These are phyloP conservation scores for Gyrodon lividus DNA, from an alignment of 768 basidiomycete species.

Conservation along the genomic window DNA sequence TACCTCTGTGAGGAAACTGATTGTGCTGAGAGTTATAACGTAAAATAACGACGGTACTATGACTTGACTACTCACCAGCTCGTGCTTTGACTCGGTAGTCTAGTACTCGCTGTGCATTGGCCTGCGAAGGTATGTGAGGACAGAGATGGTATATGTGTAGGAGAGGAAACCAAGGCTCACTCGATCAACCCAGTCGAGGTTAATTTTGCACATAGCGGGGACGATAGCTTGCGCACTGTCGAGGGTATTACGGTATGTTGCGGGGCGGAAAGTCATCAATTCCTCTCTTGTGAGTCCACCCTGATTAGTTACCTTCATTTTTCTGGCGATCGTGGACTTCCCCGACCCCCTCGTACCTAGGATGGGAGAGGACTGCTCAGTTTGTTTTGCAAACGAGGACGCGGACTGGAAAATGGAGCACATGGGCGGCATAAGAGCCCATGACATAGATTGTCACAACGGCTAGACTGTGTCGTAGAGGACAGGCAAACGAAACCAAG, in stretches of 20 bases:
- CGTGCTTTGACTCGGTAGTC: slow-evolving; percentile 53
- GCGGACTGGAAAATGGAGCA: not conserved
- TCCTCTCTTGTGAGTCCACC: slow-evolving; percentile 82
- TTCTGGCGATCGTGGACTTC: slow-evolving; percentile 95
- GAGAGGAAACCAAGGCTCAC: slow-evolving; percentile 11
- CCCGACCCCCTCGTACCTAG: slow-evolving; percentile 95
- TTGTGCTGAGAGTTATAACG: not conserved
- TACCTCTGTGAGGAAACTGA: slow-evolving; percentile 83
- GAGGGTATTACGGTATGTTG: slow-evolving; percentile 83
- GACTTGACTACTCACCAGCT: slow-evolving; percentile 61
- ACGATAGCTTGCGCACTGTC: slow-evolving; percentile 88
- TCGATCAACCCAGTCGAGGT: slow-evolving; percentile 70
- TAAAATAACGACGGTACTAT: not conserved
- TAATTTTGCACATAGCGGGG: slow-evolving; percentile 82
- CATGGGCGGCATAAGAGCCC: not conserved
- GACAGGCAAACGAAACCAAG: not conserved
- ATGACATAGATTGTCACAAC: not conserved
- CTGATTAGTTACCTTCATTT: slow-evolving; percentile 99
- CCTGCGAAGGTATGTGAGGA: slow-evolving; percentile 26
- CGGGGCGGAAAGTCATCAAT: slow-evolving; percentile 72
- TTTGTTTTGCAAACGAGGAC: not conserved
- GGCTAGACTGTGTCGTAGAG: not conserved
- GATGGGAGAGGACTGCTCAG: not conserved
- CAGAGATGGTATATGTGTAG: not conserved
- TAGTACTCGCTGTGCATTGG: slow-evolving; percentile 56